phyloP scores from a whole-genome alignment of 2,329 filamentous ascomycete species.

The Trichoderma harzianum region DNA sequence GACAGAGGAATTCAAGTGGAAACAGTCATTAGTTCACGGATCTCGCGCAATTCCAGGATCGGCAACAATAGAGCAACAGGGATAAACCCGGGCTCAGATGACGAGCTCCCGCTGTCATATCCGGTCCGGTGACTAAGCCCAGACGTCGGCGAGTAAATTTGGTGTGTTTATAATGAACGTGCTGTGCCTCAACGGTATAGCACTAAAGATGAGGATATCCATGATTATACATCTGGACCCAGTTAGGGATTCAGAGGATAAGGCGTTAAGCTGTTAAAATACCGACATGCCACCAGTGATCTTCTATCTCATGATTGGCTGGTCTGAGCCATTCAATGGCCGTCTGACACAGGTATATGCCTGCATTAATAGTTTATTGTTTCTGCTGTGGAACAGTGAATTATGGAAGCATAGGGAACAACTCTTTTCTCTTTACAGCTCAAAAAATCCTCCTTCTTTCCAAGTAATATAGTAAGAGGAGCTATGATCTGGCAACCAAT shows the following conservation, averaged over 20 bases:
- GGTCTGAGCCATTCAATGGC: neutral
- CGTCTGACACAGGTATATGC: neutral
- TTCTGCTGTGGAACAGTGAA: no score
- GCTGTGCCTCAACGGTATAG: neutral
- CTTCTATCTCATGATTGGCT: neutral
- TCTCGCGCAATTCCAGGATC: neutral
- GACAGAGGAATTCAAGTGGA: slow-evolving; percentile 4
- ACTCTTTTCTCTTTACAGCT: neutral
- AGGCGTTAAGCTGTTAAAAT: neutral
- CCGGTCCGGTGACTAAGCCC: neutral
- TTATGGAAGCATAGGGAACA: no score
- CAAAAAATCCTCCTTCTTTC: neutral
- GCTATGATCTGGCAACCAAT: neutral
- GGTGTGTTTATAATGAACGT: neutral
- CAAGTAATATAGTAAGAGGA: neutral
- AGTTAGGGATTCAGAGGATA: neutral
- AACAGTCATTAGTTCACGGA: neutral
- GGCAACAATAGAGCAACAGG: neutral
- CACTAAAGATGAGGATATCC: neutral
- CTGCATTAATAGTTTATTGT: no score
- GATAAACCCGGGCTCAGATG: neutral
- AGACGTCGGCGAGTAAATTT: neutral
- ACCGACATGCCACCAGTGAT: neutral
- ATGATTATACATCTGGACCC: neutral
- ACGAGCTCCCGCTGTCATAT: slow-evolving; percentile 4